Evolutionary conservation across 495 filamentous ascomycete species (phyloP).

Genomic region (Neurospora sp.): DNA sequence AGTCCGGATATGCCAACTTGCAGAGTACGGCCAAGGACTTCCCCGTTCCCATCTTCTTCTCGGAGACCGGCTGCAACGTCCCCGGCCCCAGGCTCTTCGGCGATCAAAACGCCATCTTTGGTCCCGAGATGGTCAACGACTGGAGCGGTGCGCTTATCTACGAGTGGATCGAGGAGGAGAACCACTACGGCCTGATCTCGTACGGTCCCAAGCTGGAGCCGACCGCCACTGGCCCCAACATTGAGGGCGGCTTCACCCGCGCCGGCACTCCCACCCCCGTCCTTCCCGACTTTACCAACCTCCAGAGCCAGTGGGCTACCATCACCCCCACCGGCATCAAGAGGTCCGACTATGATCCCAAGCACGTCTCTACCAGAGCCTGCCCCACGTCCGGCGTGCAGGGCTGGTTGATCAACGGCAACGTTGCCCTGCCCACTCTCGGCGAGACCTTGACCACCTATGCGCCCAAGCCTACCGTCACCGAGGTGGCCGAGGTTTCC

Average conservation of each 20-base stretch:
- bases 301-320: constrained; percentile 68
- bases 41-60: constrained; percentile 76
- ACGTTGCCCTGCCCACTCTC: constrained; percentile 56
- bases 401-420: constrained; percentile 63
- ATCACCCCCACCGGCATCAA: constrained; percentile 57
- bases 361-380: constrained; percentile 44
- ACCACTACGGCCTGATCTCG: constrained; percentile 74
- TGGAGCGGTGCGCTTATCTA: constrained; percentile 84
- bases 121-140: constrained; percentile 54
- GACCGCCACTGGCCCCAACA: constrained; percentile 36
- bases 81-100: constrained; percentile 59
- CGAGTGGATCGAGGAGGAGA: constrained; percentile 82
- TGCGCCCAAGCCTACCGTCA: constrained; percentile 14
- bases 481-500: background rate
- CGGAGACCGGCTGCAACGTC: constrained; percentile 69
- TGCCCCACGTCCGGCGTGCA: constrained; percentile 62
- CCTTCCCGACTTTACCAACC: constrained; percentile 65
- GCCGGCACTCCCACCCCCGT: constrained; percentile 66
- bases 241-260: constrained; percentile 57
- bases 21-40: constrained; percentile 39
- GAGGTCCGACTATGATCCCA: constrained; percentile 51
- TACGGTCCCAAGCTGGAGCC: constrained; percentile 52
- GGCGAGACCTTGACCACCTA: constrained; percentile 38
- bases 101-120: constrained; percentile 71
- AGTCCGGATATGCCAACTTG: constrained; percentile 62